Evolutionary conservation across 2,329 filamentous ascomycete species (phyloP).

Genomic region (Bretziella fagacearum): DNA sequence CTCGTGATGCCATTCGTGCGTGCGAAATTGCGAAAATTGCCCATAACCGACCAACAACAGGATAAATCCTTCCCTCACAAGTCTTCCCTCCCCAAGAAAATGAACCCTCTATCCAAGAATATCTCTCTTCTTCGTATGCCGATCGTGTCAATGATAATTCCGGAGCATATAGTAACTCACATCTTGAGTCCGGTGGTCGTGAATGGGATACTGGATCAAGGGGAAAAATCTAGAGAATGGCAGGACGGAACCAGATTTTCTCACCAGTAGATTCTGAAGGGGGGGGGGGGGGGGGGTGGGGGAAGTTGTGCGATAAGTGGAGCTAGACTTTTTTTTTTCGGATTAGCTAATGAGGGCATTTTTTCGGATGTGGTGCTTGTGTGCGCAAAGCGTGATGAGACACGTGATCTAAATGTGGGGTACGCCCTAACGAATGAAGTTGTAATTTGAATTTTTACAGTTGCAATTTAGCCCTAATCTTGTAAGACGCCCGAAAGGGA

Average conservation of each 20-base stretch:
- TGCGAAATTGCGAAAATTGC: neutral
- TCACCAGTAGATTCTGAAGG: constrained; percentile 14
- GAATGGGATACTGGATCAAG: constrained; percentile 21
- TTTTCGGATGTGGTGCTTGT: constrained; percentile 13
- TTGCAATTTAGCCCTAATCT: constrained; percentile 1
- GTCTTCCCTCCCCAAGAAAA: neutral
- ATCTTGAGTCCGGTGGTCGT: constrained; percentile 29
- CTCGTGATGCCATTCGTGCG: too few relatives aligned
- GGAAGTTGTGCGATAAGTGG: constrained; percentile 15
- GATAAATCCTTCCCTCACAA: neutral
- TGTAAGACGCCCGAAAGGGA: neutral
- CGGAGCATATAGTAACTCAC: constrained; percentile 21
- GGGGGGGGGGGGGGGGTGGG: constrained; percentile 7
- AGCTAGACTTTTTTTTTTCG: constrained; percentile 12
- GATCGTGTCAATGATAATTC: constrained; percentile 1
- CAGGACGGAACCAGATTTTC: constrained; percentile 14
- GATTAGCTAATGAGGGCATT: constrained; percentile 13
- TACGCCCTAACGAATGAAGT: constrained; percentile 11
- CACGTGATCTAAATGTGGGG: constrained; percentile 14
- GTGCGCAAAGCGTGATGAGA: constrained; percentile 4
- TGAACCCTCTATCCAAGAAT: neutral
- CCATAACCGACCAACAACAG: neutral
- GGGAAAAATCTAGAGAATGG: constrained; percentile 14
- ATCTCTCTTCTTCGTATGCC: neutral
- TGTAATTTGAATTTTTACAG: neutral